These are phyloP conservation scores for Colletotrichum neosansevieriae DNA, from an alignment of 2,329 filamentous ascomycete genomes.

Conservation along the genomic window DNA sequence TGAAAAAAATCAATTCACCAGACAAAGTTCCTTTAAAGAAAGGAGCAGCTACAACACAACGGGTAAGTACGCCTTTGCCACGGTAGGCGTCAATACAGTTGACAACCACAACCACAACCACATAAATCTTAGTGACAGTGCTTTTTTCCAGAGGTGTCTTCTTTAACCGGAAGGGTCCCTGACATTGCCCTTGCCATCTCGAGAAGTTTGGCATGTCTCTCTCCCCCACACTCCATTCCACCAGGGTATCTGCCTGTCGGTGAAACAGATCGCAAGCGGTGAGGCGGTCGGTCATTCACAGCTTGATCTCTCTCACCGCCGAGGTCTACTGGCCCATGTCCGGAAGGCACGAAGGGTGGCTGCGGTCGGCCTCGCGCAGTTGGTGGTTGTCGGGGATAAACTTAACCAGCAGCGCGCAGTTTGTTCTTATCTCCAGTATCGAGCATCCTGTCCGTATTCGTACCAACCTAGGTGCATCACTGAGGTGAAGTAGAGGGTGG, in stretches of 20 bases:
- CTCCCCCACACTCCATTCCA: slow-evolving; percentile 28
- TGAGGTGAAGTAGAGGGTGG: too few species aligned
- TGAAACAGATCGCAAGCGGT: slow-evolving; percentile 39
- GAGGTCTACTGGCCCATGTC: neutral
- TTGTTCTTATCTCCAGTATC: neutral
- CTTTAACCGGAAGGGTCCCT: slow-evolving; percentile 21
- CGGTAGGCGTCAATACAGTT: neutral
- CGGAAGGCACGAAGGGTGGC: slow-evolving; percentile 1
- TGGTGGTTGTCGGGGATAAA: neutral
- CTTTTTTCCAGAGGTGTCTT: neutral
- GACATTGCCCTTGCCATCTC: slow-evolving; percentile 3
- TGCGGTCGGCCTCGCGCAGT: slow-evolving; percentile 23
- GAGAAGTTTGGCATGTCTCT: neutral
- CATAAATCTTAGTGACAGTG: slow-evolving; percentile 13
- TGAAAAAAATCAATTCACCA: neutral
- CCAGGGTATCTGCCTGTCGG: slow-evolving; percentile 31
- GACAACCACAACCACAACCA: slow-evolving; percentile 6
- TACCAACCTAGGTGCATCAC: too few species aligned
- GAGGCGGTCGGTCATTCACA: slow-evolving; percentile 21
- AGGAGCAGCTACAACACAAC: slow-evolving; percentile 1
- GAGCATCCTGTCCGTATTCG: neutral
- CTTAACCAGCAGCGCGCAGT: neutral
- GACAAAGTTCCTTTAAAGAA: slow-evolving; percentile 11
- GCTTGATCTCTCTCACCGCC: slow-evolving; percentile 24
- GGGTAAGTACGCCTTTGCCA: neutral